Base-by-base conservation (phyloP, 176 grass and related monocot genomes). In the Phoenix roebelenii region DNA sequence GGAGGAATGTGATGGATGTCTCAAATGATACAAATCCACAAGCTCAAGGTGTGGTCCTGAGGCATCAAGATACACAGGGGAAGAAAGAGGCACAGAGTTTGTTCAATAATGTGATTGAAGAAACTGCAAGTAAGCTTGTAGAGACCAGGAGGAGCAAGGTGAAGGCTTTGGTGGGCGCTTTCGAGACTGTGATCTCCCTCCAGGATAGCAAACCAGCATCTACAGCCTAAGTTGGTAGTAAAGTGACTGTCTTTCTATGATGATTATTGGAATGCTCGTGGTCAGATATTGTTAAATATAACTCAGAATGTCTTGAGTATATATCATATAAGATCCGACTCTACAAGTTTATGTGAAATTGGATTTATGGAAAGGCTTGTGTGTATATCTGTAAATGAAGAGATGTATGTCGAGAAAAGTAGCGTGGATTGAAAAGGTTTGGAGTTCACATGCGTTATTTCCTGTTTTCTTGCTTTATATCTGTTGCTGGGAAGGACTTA, bases 101-200 rank as follows among this genome's bases (percentile, higher is more conserved):
- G 54, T 98, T 98, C 69, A 98, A 98, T 68, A 98, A 92, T 67
- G 84, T 98, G 66, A 98, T 98, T 19, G 81, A 97, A 85, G 84
- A 88, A 84, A 97, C 92, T 49, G 84, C 87, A 64, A 88, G 83
- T 61, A 91, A 91, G 70, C 87, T 97, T 61, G 92, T 76, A 22
- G 87, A 88, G 63, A 80, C 83, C 20, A 85, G 92, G 70, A 97
- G 91, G 80, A 97, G 87, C 73, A 97, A 97, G 69, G 92, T 97
- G 59, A 88, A 97, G 24, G 92, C 92, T 63, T 78, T 97, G 54
- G 87, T 97, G 39, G 92, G 87, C 55, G 92, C 92, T 58, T 97
- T 97, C 61, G 87, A 98, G 74, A 98, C 82, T 7, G 93, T 98
- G 70, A 98, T 98, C 22, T 91, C 82, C 66, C 87, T 98, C 23